Base-by-base conservation (phyloP, 306 rosid species). In the Betula pendula region DNA sequence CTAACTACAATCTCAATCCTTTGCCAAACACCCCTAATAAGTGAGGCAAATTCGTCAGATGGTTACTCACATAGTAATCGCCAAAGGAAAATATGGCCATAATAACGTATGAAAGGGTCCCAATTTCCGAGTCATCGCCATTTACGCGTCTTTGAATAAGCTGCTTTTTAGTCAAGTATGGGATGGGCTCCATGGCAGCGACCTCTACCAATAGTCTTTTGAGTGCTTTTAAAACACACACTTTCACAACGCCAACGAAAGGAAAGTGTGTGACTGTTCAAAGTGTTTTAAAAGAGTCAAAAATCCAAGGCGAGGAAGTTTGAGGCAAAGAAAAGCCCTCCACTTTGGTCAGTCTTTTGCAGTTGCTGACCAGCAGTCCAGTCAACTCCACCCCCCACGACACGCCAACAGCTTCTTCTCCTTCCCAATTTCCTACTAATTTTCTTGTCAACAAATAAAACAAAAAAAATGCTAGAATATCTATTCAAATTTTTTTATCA, bases 301-400 rank as follows among this genome's bases (percentile, higher is more conserved):
- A n/a, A n/a, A 8, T 7, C 58, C 6, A 8, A 14, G 51, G 15
- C 13, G 8, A 33, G 0, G 6, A 31, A 4, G 3, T 27, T 31
- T 62, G 16, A 17, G 67, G 11, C 44, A 7, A 6, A 22, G 11
- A n/a, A 0, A 42, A n/a, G 31, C 2, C 45, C 11, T 8, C 17
- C 3, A 25, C 13, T 29, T 19, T 53, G 19, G 70, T 76, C 51
- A 58, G 71, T 73, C 82, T 53, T 40, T 16, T 20, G 69, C 62
- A 77, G 76, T 50, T 33, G 13, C 25, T 45, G 72, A 42, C 70
- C 74, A 67, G 53, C 27, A 60, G 29, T 14, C 76, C 79, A 73
- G 82, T 80, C 88, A 85, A 85, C 83, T 76, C 80, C 75, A 82
- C 77, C n/a, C 63, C n/a, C n/a, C n/a, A n/a, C n/a, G n/a, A n/a